phyloP scores from a whole-genome alignment of 73 alveolate genomes.

The Paraurostyla sp. region DNA sequence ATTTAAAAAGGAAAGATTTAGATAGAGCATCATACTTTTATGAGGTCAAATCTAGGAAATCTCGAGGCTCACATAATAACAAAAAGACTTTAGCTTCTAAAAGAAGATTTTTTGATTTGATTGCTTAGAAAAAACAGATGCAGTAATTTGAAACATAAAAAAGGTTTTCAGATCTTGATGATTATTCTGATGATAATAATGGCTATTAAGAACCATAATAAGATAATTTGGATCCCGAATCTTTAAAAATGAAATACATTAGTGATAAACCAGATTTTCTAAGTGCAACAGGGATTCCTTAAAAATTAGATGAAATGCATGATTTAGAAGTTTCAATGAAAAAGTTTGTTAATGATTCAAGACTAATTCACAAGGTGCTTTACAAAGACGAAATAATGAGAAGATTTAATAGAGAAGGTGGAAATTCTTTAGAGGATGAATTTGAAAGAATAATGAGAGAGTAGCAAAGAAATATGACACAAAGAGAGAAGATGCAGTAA shows the following conservation, averaged over 20 bases:
- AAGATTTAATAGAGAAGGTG: not conserved
- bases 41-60: not conserved
- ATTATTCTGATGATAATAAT: not conserved
- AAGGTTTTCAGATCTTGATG: not conserved
- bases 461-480: not conserved
- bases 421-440: not conserved
- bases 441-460: not conserved
- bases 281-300: not conserved
- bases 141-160: not conserved
- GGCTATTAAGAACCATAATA: not conserved
- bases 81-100: conserved; percentile 1
- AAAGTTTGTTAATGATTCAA: not conserved
- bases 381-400: not conserved
- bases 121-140: conserved; percentile 27
- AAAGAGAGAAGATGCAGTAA: not conserved
- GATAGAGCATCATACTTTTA: not conserved
- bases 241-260: not conserved
- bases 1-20: conserved; percentile 10
- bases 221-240: conserved; percentile 15
- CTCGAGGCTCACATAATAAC: not conserved
- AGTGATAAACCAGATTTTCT: not conserved
- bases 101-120: conserved; percentile 28
- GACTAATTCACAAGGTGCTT: not conserved
- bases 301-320: conserved; percentile 1
- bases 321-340: conserved; percentile 25